These are phyloP conservation scores for Fragaria vesca DNA, from an alignment of 306 rosid genomes.

Conservation along the genomic window DNA sequence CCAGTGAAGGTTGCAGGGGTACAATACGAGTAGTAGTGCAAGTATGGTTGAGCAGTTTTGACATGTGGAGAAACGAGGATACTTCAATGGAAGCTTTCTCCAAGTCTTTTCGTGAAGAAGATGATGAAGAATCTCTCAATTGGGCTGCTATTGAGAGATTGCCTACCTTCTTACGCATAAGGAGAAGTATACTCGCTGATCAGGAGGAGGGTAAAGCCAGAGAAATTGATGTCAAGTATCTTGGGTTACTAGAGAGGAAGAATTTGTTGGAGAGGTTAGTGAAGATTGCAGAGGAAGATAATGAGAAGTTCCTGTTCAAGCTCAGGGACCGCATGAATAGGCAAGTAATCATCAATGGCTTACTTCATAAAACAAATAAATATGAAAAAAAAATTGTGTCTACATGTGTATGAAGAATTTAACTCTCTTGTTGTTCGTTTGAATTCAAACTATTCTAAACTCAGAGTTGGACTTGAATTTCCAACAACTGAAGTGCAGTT, in stretches of 20 bases:
- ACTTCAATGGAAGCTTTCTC: slow-evolving; percentile 51
- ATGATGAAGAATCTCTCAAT: slow-evolving; percentile 67
- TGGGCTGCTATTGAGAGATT: slow-evolving; percentile 88
- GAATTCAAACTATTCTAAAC: background rate
- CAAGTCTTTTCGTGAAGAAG: slow-evolving; percentile 53
- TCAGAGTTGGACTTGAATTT: slow-evolving; percentile 71
- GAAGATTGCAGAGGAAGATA: slow-evolving; percentile 66
- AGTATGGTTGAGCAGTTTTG: background rate
- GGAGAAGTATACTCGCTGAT: slow-evolving; percentile 48
- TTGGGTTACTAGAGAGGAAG: slow-evolving; percentile 65
- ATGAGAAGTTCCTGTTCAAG: slow-evolving; percentile 74
- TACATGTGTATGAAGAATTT: background rate
- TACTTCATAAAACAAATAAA: background rate
- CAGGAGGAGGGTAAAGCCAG: slow-evolving; percentile 36
- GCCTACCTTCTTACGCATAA: slow-evolving; percentile 60
- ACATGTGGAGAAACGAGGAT: slow-evolving; percentile 44
- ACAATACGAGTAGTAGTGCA: background rate
- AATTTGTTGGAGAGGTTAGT: slow-evolving; percentile 66
- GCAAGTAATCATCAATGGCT: slow-evolving; percentile 21
- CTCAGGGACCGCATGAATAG: slow-evolving; percentile 65
- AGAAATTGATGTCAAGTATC: slow-evolving; percentile 58
- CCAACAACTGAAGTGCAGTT: slow-evolving; percentile 77
- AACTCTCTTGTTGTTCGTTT: background rate
- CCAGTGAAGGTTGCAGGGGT: background rate
- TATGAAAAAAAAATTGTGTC: background rate